These are phyloP conservation scores for Cicer cuneatum DNA, from an alignment of 306 rosid species.

Conservation along the genomic window DNA sequence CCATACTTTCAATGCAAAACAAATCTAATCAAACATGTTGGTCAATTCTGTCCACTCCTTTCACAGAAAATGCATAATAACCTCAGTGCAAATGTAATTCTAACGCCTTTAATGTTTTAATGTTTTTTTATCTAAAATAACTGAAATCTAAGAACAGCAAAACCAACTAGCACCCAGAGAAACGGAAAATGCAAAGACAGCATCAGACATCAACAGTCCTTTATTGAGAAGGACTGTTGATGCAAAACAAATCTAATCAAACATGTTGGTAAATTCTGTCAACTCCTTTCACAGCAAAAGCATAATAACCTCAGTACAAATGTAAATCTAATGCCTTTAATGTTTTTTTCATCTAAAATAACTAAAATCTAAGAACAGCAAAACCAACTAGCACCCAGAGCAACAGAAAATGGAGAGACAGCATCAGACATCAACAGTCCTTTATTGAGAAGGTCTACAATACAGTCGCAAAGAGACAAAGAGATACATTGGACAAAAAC, in stretches of 20 bases:
- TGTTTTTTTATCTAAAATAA: not conserved
- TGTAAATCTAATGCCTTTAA: not conserved
- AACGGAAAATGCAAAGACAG: conserved; percentile 11
- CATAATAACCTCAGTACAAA: not conserved
- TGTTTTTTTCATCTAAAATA: not conserved
- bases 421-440: not conserved
- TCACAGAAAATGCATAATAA: not conserved
- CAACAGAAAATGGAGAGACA: conserved; percentile 8
- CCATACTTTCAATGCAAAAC: conserved; percentile 11
- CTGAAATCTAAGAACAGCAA: not conserved
- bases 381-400: conserved; percentile 11
- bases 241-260: conserved; percentile 10
- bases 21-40: conserved; percentile 19
- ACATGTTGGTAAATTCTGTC: conserved; percentile 1
- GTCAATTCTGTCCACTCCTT: not conserved
- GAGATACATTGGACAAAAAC: conserved; percentile 11
- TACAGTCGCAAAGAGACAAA: not conserved
- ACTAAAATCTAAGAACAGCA: not conserved
- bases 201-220: not conserved
- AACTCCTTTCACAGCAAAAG: not conserved
- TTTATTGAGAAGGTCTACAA: not conserved
- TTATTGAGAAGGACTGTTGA: not conserved
- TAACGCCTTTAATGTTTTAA: not conserved
- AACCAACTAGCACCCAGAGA: conserved; percentile 12
- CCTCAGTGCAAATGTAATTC: not conserved